A percentile compares a stretch with the other conserved stretches of the same genome.
These are phyloP conservation scores for Apiospora malaysiana DNA, from an alignment of 2,329 filamentous ascomycete genomes.

Conservation along the genomic window DNA sequence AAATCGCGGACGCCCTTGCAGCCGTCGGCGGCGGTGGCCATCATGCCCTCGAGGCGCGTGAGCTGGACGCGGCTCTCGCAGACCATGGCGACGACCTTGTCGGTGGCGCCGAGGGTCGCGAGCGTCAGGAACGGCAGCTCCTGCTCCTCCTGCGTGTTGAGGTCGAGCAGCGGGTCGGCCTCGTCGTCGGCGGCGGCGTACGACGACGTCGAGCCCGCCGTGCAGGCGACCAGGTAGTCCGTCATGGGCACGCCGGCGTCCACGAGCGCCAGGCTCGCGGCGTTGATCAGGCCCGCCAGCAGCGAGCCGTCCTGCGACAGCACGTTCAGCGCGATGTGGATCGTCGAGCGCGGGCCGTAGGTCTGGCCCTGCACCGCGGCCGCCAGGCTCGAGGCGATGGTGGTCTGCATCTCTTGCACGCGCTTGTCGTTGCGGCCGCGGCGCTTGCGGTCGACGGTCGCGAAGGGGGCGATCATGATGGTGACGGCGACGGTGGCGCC, in stretches of 20 bases:
- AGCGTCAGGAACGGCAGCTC: slow-evolving; percentile 90
- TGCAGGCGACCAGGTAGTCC: slow-evolving; percentile 88
- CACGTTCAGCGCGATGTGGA: slow-evolving; percentile 83
- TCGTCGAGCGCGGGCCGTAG: slow-evolving; percentile 81
- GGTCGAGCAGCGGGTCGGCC: slow-evolving; percentile 79
- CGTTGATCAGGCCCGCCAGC: slow-evolving; percentile 89
- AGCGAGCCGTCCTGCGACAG: slow-evolving; percentile 90
- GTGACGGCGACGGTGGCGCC: slow-evolving; percentile 76
- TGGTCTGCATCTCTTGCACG: slow-evolving; percentile 78
- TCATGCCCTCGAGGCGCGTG: slow-evolving; percentile 84
- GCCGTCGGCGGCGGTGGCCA: slow-evolving; percentile 89
- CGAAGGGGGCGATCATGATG: slow-evolving; percentile 87
- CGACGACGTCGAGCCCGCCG: slow-evolving; percentile 78
- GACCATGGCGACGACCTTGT: slow-evolving; percentile 78
- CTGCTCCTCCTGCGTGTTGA: slow-evolving; percentile 81
- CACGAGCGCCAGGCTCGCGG: slow-evolving; percentile 86
- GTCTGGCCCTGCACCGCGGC: slow-evolving; percentile 83
- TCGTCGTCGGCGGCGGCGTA: slow-evolving; percentile 68
- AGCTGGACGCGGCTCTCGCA: slow-evolving; percentile 91
- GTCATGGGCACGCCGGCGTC: slow-evolving; percentile 96
- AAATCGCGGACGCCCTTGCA: slow-evolving; percentile 85
- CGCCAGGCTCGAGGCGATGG: slow-evolving; percentile 77
- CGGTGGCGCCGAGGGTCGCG: slow-evolving; percentile 75
- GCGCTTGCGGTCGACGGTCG: slow-evolving; percentile 83
- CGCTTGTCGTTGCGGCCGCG: slow-evolving; percentile 79